Base-by-base conservation (phyloP, 73 alveolate genomes). In the Uronychia binucleata region DNA sequence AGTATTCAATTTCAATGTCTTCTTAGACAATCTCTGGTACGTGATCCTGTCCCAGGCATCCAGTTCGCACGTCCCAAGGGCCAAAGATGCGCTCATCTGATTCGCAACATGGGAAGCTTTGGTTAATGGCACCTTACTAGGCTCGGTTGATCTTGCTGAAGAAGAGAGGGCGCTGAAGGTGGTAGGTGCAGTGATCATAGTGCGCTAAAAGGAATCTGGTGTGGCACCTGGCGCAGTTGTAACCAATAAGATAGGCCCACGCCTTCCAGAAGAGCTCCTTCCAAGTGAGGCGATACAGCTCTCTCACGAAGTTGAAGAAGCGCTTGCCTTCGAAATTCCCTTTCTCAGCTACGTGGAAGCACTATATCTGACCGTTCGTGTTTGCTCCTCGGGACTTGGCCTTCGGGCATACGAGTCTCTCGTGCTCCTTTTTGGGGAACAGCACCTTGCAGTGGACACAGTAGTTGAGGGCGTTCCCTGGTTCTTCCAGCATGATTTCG, bases 211-310 rank as follows among this genome's bases (percentile, higher is more conserved):
- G 33, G 83, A 92, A 46, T 46, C 67, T 46, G 5, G 5, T 5
- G 67, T 85, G 26, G 77, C 91, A 85, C 32, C 34, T 35, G 57
- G 30, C 59, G 79, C 94, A 88, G 1, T 76, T 78, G 34, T 76
- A 89, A n/a, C 31, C 59, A 30, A 59, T 19, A 28, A 89, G 77
- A 0, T 74, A 58, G 33, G 90, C 85, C 92, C 95, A 89, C 0
- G 84, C 88, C 78, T 85, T 83, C 89, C 95, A 89, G 83, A 75
- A 89, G 26, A 89, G 78, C 59, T 89, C 89, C 81, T 75, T 89
- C 89, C 95, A 89, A 57, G 88, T 76, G 19, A 89, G 74, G 31
- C 90, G 30, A 58, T 89, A 88, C 28, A 87, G 58, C 30, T 89
- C 91, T 67, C 89, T 89, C 29, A 89, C 84, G 58, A 57, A 85